Evolutionary conservation across 2,329 filamentous ascomycete species (phyloP), one percentile per base, ranked within the genome.

Genomic region (Aureobasidium namibiae): DNA sequence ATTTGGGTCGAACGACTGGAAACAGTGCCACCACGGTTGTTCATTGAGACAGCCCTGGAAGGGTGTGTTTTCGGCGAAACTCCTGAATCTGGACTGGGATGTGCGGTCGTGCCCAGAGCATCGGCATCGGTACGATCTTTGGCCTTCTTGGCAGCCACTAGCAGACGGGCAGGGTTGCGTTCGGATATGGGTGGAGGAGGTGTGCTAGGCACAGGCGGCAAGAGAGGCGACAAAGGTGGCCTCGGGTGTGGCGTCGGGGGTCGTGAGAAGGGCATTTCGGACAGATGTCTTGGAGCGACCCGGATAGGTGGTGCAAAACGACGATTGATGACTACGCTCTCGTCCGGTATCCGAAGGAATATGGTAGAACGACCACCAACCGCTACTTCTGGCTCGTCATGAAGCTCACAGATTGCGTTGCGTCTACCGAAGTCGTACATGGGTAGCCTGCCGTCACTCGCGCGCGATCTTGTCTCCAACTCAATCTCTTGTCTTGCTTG

Each of bases 1-100:
- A 56, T 36, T 26, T 56, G 52, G 11, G 52, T 41, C 10, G 54
- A 46, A 23, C 31, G 54, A 34, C 41, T 41, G 38, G 54, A 57
- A 39, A 45, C 52, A 9, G 39, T 45, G 11, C n/a, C 33, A 21
- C 36, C 18, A 31, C 31, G 18, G 18, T 34, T 14, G 18, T 1
- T 11, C 5, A 31, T 36, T 23, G 10, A 38, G 4, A 8, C 11
- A 21, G 13, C 11, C 4, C 11, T 42, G 16, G 26, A 10, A 10
- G 33, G 23, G 16, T n/a, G n/a, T n/a, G 50, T 54, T 13, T 11
- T 8, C 23, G 52, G 52, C 5, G 52, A 45, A 29, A 56, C 31
- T 18, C 11, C 26, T 13, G 29, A 34, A 8, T 45, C 31, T 11
- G 52, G 52, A 23, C 52, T 45, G 11, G 39, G 29, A 11, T 56